Conservation (phyloP, 2,329 filamentous ascomycete genomes). For the Arachnomyces sp. region DNA sequence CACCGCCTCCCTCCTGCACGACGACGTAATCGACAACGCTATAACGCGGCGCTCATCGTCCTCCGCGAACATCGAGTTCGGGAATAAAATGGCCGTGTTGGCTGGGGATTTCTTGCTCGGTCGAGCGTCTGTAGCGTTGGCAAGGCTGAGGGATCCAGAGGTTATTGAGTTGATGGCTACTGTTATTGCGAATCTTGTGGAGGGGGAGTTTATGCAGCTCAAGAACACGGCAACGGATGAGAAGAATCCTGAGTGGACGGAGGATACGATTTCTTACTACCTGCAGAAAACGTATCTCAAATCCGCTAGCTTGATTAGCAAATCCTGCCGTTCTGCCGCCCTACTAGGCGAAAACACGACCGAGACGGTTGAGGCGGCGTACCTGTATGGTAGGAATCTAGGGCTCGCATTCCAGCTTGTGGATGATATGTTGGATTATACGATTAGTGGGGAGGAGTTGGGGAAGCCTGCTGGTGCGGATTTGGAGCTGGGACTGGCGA, state of each 20-base stretch:
- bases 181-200: constrained; percentile 93
- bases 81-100: constrained; percentile 98
- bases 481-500: constrained; percentile 84
- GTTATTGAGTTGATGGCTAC: constrained; percentile 91
- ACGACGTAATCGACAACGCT: constrained; percentile 96
- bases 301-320: constrained; percentile 89
- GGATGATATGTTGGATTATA: constrained; percentile 97
- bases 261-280: constrained; percentile 87
- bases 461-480: constrained; percentile 95
- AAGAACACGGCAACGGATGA: constrained; percentile 93
- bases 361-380: constrained; percentile 81
- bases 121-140: constrained; percentile 84
- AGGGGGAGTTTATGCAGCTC: constrained; percentile 99
- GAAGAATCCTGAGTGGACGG: constrained; percentile 71
- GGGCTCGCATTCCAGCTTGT: constrained; percentile 95
- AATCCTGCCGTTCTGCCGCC: constrained; percentile 85
- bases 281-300: constrained; percentile 98
- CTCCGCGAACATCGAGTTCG: constrained; percentile 89
- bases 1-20: constrained; percentile 89
- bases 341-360: constrained; percentile 69
- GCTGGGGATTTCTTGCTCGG: constrained; percentile 95
- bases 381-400: constrained; percentile 85
- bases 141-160: constrained; percentile 81
- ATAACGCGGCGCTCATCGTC: constrained; percentile 72
- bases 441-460: constrained; percentile 70